Evolutionary conservation across 805 yeast species (phyloP).

Genomic region (Ogataea kodamae): DNA sequence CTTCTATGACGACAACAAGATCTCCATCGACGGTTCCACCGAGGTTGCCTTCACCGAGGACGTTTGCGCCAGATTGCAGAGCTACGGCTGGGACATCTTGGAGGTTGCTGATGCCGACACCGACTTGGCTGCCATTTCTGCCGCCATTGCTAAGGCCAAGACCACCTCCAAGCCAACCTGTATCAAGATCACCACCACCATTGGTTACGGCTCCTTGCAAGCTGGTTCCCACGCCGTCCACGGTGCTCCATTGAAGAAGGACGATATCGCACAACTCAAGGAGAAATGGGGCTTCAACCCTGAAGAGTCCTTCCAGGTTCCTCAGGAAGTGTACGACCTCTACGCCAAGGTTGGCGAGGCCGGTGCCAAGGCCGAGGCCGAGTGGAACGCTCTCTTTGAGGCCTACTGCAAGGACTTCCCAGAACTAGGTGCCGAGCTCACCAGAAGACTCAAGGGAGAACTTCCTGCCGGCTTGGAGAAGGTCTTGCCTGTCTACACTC

Average conservation of each 20-base stretch:
- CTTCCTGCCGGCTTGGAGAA: constrained; percentile 83
- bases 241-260: constrained; percentile 94
- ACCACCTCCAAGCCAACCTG: constrained; percentile 82
- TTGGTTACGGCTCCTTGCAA: constrained; percentile 86
- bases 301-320: constrained; percentile 70
- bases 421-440: constrained; percentile 69
- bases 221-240: constrained; percentile 91
- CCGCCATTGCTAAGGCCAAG: constrained; percentile 80
- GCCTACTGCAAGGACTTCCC: constrained; percentile 70
- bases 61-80: constrained; percentile 75
- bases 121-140: constrained; percentile 64
- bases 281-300: constrained; percentile 85
- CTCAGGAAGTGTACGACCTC: constrained; percentile 75
- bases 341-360: constrained; percentile 54
- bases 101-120: constrained; percentile 77
- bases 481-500: constrained; percentile 72
- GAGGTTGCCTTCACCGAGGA: constrained; percentile 90
- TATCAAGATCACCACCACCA: constrained; percentile 84
- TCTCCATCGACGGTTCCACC: constrained; percentile 94
- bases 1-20: constrained; percentile 94
- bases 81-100: constrained; percentile 92
- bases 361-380: constrained; percentile 65
- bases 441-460: constrained; percentile 72
- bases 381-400: constrained; percentile 69
- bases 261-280: constrained; percentile 87